Conservation (phyloP, 2,329 filamentous ascomycete genomes). For the Elsinoe necatrix region DNA sequence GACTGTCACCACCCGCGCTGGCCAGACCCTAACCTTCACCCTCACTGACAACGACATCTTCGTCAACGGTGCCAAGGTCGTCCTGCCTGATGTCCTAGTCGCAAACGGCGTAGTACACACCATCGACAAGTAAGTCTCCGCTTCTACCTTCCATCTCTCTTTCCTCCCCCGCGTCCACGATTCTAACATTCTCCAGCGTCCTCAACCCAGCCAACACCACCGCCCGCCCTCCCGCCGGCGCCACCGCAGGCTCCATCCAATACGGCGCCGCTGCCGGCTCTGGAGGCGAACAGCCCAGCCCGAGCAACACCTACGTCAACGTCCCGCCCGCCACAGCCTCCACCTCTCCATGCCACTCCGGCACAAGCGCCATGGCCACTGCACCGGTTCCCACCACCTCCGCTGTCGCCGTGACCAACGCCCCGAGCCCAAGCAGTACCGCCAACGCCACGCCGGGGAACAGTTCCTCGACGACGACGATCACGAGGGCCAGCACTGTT, state of each 20-base stretch:
- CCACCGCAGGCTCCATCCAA: neutral
- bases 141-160: neutral
- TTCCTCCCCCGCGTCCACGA: too few species aligned
- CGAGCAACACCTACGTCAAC: neutral
- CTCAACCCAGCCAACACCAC: neutral
- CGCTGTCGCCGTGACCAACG: neutral
- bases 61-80: constrained; percentile 30
- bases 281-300: neutral
- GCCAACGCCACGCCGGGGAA: neutral
- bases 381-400: neutral
- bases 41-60: constrained; percentile 34
- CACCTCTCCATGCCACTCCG: neutral
- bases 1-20: constrained; percentile 12
- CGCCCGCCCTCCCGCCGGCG: neutral
- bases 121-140: constrained; percentile 11
- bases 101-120: constrained; percentile 16
- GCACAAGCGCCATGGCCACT: neutral
- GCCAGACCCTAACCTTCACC: constrained; percentile 25
- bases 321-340: neutral
- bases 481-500: neutral
- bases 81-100: constrained; percentile 16
- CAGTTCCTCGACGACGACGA: neutral
- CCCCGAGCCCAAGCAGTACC: neutral
- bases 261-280: neutral
- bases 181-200: neutral